Evolutionary conservation across 2,329 filamentous ascomycete species (phyloP).

Genomic region (Cordyceps javanica): DNA sequence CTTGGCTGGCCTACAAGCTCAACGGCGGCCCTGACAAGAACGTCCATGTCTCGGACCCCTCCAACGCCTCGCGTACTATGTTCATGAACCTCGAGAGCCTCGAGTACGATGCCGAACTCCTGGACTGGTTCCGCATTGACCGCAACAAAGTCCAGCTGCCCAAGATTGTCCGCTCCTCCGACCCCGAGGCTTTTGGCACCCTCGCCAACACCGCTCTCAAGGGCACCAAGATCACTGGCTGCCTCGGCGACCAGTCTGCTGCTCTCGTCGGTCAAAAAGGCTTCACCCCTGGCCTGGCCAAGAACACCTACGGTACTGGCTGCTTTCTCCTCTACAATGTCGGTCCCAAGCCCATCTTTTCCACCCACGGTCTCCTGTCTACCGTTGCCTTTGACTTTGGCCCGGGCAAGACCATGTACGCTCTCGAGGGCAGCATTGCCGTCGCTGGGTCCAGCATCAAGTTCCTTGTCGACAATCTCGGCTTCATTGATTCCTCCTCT

Average conservation of each 20-base stretch:
- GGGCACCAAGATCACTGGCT: constrained; percentile 67
- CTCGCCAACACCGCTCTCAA: constrained; percentile 56
- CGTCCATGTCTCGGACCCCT: constrained; percentile 69
- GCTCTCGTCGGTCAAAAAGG: constrained; percentile 75
- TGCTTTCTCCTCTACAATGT: constrained; percentile 83
- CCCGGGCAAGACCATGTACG: constrained; percentile 60
- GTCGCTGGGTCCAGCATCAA: constrained; percentile 72
- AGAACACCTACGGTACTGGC: constrained; percentile 83
- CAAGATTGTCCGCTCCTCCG: constrained; percentile 71
- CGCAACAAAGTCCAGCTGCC: constrained; percentile 63
- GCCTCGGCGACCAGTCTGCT: constrained; percentile 75
- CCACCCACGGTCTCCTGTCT: constrained; percentile 66
- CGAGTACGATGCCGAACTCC: constrained; percentile 65
- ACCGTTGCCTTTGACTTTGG: constrained; percentile 76
- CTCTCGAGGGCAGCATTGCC: constrained; percentile 70
- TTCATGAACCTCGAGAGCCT: constrained; percentile 77
- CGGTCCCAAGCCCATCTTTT: constrained; percentile 72
- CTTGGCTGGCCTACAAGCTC: constrained; percentile 75
- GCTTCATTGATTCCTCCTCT: constrained; percentile 44
- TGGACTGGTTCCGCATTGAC: constrained; percentile 71
- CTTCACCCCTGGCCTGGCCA: constrained; percentile 68
- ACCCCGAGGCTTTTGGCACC: constrained; percentile 60
- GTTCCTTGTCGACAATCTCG: constrained; percentile 54
- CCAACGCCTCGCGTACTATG: constrained; percentile 82
- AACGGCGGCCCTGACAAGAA: constrained; percentile 62